These are phyloP conservation scores for Epichloe elymi DNA, from an alignment of 2,329 filamentous ascomycete genomes.

Conservation along the genomic window DNA sequence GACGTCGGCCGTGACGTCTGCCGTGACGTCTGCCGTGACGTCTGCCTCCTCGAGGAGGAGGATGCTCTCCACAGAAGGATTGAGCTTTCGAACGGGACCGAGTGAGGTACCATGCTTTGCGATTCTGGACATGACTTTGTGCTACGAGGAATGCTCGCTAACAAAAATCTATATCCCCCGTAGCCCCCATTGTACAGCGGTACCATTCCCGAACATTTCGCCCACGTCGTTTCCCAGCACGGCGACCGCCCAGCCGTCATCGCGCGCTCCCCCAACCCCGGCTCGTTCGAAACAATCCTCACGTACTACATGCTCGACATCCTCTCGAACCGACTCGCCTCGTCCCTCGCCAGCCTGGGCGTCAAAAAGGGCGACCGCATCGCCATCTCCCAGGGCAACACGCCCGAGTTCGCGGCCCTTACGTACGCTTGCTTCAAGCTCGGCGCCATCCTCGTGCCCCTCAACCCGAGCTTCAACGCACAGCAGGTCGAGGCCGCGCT, in stretches of 20 bases:
- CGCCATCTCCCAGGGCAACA: conserved; percentile 77
- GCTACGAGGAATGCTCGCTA: background rate
- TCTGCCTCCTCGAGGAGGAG: background rate
- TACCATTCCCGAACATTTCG: conserved; percentile 63
- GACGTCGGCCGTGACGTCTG: background rate
- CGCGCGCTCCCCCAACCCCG: conserved; percentile 32
- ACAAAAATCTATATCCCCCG: background rate
- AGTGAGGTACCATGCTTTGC: conserved; percentile 12
- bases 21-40: no score
- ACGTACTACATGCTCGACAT: conserved; percentile 66
- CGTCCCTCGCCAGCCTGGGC: conserved; percentile 54
- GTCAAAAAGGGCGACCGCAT: conserved; percentile 75
- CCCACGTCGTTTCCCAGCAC: conserved; percentile 45
- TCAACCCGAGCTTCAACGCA: conserved; percentile 82
- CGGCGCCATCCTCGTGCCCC: conserved; percentile 82
- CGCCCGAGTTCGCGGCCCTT: conserved; percentile 67
- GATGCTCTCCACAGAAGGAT: conserved; percentile 5
- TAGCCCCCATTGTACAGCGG: conserved; percentile 53
- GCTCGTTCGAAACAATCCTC: conserved; percentile 40
- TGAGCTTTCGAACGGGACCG: conserved; percentile 18
- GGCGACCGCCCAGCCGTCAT: conserved; percentile 52
- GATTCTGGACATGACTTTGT: background rate
- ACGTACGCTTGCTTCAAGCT: conserved; percentile 90
- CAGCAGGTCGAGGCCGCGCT: conserved; percentile 68
- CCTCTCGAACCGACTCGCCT: conserved; percentile 62